Base-by-base conservation (phyloP, 192 early-diverging fungal species). In the Mortierella alpina region DNA sequence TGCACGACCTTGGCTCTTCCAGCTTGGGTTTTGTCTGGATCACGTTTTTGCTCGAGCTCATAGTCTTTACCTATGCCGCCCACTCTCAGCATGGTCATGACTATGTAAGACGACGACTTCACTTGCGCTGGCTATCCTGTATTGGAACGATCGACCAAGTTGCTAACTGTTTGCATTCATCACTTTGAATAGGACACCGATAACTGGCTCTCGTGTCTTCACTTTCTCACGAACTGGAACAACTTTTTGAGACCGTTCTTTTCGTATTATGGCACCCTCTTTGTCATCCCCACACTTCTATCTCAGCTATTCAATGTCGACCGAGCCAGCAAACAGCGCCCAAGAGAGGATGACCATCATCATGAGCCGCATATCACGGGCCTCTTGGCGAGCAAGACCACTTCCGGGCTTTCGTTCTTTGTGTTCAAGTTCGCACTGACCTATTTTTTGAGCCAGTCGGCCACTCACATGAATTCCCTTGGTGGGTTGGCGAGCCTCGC, bases 391-490 rank as follows among this genome's bases (percentile, higher is more conserved):
- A 40, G 59, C 8, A 55, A 52, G 17, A 76, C 75, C 6, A 77
- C 76, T 1, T 71, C 76, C 0, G 76, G 58, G 1, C 69, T 79
- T 41, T 79, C 69, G 4, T 79, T 56, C 57, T 79, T 79, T 67
- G 76, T 54, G 22, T 79, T 71, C 64, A 79, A 79, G 64, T 79
- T 71, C 62, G 68, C 76, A 44, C 15, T 79, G 31, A 67, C 76
- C 9, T 79, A 79, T 44, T 56, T 61, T 53, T 56, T 79, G 39
- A 52, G 64, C 23, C 69, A 79, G 10, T 72, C 65, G 44, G 23
- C 31, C 46, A 5, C 44, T 40, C 49, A 56, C 39, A 44, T 52
- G 59, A 40, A 20, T 7, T 40, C 11, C 8, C 15, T 4, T 12
- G 17, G 39, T 47, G 22, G 57, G 31, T 15, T 45, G 22, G 45